phyloP scores from a whole-genome alignment of 1,139 yeast species.

The Pneumocystis jirovecii region DNA sequence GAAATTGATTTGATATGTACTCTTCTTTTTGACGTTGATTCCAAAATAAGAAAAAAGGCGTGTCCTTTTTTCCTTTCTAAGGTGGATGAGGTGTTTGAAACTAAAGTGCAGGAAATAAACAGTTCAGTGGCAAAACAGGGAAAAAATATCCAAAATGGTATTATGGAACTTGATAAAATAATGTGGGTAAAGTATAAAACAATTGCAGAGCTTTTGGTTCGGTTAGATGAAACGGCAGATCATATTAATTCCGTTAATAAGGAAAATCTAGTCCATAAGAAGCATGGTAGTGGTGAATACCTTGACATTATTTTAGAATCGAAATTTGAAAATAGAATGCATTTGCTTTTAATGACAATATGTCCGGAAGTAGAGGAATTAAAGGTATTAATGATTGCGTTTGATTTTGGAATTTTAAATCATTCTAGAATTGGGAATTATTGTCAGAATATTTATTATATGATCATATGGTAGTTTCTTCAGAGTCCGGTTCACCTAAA shows the following conservation, averaged over 20 bases:
- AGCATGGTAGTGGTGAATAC: not conserved
- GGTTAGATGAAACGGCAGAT: constrained; percentile 3
- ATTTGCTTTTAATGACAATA: constrained; percentile 17
- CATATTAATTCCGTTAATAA: constrained; percentile 7
- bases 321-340: constrained; percentile 13
- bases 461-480: constrained; percentile 15
- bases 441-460: constrained; percentile 19
- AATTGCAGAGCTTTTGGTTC: constrained; percentile 13
- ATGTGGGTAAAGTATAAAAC: constrained; percentile 19
- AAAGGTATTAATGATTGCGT: not conserved
- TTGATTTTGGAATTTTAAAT: constrained; percentile 12
- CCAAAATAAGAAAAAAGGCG: constrained; percentile 23
- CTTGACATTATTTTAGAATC: constrained; percentile 9
- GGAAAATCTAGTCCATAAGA: constrained; percentile 14
- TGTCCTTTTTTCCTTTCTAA: constrained; percentile 18
- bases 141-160: constrained; percentile 3
- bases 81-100: constrained; percentile 12
- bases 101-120: constrained; percentile 8
- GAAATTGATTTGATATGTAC: constrained; percentile 32
- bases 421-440: constrained; percentile 16
- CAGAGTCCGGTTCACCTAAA: constrained; percentile 12
- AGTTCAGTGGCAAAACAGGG: constrained; percentile 10
- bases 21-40: constrained; percentile 33
- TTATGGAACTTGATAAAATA: constrained; percentile 3
- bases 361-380: not conserved